These are phyloP conservation scores for Lunasporangiospora selenospora DNA, from an alignment of 192 early-diverging fungal species.

Conservation along the genomic window DNA sequence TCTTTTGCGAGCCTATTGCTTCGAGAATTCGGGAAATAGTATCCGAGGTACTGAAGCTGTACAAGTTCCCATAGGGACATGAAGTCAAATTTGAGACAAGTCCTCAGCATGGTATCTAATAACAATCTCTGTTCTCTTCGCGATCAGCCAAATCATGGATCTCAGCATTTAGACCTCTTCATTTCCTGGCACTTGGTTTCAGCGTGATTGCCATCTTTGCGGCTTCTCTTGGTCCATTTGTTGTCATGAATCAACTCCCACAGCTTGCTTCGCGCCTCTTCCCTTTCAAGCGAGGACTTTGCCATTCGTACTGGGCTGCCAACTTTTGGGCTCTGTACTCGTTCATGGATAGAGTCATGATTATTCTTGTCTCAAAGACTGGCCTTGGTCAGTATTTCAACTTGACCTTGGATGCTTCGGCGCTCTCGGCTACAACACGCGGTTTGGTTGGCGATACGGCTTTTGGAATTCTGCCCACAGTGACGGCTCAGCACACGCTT, in stretches of 20 bases:
- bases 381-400: slow-evolving; percentile 27
- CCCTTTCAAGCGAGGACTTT: slow-evolving; percentile 96
- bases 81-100: too few relatives aligned
- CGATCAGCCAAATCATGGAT: slow-evolving; percentile 41
- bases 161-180: slow-evolving; percentile 36
- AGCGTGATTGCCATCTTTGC: slow-evolving; percentile 74
- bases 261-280: slow-evolving; percentile 87
- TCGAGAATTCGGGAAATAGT: slow-evolving; percentile 46
- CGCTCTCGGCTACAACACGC: slow-evolving; percentile 75
- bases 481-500: slow-evolving; percentile 75
- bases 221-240: slow-evolving; percentile 86
- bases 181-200: slow-evolving; percentile 69
- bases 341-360: slow-evolving; percentile 75
- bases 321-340: slow-evolving; percentile 98
- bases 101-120: too few relatives aligned
- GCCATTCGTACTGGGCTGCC: slow-evolving; percentile 97
- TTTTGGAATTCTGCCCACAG: slow-evolving; percentile 81
- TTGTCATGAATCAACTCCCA: slow-evolving; percentile 68
- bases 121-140: not conserved
- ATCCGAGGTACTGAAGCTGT: slow-evolving; percentile 41
- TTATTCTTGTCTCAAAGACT: slow-evolving; percentile 55
- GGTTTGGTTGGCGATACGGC: slow-evolving; percentile 89
- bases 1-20: slow-evolving; percentile 81
- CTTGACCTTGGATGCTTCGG: slow-evolving; percentile 49
- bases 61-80: too few relatives aligned